A percentile compares a stretch with the other conserved stretches of the same genome.
phyloP scores from a whole-genome alignment of 306 rosid genomes.

The Trifolium dubium region DNA sequence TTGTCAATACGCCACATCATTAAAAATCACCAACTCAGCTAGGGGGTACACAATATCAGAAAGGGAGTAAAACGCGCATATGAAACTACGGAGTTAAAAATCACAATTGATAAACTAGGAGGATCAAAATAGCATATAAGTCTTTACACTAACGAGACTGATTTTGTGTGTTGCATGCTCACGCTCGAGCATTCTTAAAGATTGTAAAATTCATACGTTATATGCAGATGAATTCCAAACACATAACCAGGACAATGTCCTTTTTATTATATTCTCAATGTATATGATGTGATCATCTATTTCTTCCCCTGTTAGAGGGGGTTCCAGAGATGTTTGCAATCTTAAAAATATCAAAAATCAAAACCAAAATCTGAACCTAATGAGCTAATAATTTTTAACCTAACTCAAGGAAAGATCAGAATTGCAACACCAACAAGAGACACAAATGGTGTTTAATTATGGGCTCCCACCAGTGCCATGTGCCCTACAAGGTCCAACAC shows the following conservation, averaged over 20 bases:
- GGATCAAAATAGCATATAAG: too few species aligned
- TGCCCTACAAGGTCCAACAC: slow-evolving; percentile 97
- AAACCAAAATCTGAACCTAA: slow-evolving; percentile 45
- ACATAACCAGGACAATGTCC: slow-evolving; percentile 31
- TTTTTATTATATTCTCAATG: slow-evolving; percentile 38
- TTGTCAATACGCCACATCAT: too few species aligned
- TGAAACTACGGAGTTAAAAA: too few species aligned
- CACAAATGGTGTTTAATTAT: slow-evolving; percentile 40
- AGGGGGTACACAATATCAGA: too few species aligned
- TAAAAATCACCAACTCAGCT: too few species aligned
- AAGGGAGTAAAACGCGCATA: too few species aligned
- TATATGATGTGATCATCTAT: slow-evolving; percentile 35
- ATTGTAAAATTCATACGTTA: not conserved
- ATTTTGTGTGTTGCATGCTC: too few species aligned
- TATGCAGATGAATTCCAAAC: slow-evolving; percentile 32
- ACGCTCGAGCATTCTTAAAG: not conserved
- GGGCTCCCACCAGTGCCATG: slow-evolving; percentile 87
- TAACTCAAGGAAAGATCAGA: slow-evolving; percentile 31
- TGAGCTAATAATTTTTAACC: slow-evolving; percentile 39
- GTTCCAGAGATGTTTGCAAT: slow-evolving; percentile 13
- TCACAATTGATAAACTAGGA: too few species aligned
- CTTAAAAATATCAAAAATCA: slow-evolving; percentile 40
- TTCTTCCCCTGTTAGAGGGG: slow-evolving; percentile 15
- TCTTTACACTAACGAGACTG: too few species aligned
- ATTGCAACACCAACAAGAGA: slow-evolving; percentile 33